These are phyloP conservation scores for Tulasnella sp. DNA, from an alignment of 768 basidiomycete species.

Conservation along the genomic window DNA sequence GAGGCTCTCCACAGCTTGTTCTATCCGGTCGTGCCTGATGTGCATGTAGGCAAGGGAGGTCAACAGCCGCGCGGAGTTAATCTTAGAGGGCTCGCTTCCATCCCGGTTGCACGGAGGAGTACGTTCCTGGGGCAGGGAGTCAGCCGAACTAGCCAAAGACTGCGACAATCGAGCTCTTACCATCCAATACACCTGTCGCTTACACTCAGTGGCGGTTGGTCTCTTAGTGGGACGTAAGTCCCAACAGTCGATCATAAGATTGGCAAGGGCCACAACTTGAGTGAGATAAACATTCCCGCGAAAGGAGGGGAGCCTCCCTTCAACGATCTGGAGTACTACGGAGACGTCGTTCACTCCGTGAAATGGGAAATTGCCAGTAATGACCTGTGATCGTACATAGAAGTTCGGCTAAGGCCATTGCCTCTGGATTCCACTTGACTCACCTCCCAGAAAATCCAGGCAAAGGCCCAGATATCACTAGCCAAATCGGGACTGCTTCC, in stretches of 20 bases:
- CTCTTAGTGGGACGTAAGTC: neutral
- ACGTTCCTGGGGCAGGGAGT: neutral
- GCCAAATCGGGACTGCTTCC: neutral
- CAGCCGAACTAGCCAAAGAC: neutral
- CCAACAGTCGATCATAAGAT: neutral
- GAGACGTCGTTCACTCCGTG: neutral
- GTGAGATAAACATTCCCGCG: neutral
- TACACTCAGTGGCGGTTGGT: neutral
- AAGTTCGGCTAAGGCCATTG: neutral
- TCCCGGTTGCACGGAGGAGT: neutral
- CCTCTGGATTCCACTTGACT: neutral
- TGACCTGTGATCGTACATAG: neutral
- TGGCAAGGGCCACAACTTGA: neutral
- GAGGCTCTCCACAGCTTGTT: neutral
- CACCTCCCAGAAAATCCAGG: neutral
- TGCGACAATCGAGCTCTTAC: neutral
- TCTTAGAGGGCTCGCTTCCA: neutral
- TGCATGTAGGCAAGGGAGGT: neutral
- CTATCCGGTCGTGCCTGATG: neutral
- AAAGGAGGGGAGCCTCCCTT: neutral
- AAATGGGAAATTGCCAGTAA: neutral
- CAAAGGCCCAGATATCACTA: neutral
- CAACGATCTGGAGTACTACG: neutral
- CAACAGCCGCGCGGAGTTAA: neutral
- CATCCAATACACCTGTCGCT: neutral